These are phyloP conservation scores for Globisporangium cylindrosporum DNA, from an alignment of 352 stramenopile species.

Conservation along the genomic window DNA sequence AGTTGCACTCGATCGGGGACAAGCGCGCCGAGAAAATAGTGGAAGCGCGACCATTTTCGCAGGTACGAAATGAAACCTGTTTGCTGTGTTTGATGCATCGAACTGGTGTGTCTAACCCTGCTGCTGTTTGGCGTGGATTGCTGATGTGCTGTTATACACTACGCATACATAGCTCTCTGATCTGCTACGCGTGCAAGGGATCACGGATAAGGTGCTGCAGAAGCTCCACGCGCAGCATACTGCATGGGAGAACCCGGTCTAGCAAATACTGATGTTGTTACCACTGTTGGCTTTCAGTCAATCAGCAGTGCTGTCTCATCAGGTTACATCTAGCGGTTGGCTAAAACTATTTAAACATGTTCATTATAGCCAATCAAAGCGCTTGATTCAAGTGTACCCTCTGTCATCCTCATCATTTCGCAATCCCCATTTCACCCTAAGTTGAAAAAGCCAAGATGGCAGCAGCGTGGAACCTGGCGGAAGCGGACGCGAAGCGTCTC, in stretches of 20 bases:
- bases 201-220: constrained; percentile 42
- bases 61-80: constrained; percentile 20
- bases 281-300: neutral
- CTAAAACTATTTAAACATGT: neutral
- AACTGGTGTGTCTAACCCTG: neutral
- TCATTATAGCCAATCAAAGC: neutral
- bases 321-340: neutral
- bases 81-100: neutral
- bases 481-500: constrained; percentile 24
- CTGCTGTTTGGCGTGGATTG: neutral
- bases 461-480: constrained; percentile 27
- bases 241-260: constrained; percentile 13
- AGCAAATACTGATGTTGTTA: neutral
- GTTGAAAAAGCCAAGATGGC: constrained; percentile 3
- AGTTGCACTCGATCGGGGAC: constrained; percentile 47
- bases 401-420: neutral
- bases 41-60: constrained; percentile 34
- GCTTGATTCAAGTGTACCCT: neutral
- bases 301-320: neutral
- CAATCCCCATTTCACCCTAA: no score
- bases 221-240: constrained; percentile 44
- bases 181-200: constrained; percentile 36
- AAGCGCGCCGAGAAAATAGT: constrained; percentile 52
- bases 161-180: constrained; percentile 30
- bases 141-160: neutral